These are phyloP conservation scores for Populus hybrid DNA, from an alignment of 441 rosid species.

Conservation along the genomic window DNA sequence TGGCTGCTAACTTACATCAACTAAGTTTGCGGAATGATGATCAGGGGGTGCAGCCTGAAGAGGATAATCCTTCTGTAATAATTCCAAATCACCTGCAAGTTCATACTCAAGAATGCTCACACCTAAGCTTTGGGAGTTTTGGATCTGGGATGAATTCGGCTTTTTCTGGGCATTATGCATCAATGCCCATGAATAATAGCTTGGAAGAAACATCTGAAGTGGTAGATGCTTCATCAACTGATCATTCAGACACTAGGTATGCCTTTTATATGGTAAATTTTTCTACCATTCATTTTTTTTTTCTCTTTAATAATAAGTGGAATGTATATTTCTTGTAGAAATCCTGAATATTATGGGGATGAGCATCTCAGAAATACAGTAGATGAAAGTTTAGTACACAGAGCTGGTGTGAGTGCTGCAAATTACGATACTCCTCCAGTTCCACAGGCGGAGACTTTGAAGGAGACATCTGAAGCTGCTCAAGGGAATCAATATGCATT, in stretches of 20 bases:
- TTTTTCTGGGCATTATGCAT: slow-evolving; percentile 48
- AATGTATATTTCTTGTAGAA: slow-evolving; percentile 41
- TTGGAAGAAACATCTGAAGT: slow-evolving; percentile 61
- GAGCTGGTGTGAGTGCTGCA: slow-evolving; percentile 44
- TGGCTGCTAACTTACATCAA: slow-evolving; percentile 58
- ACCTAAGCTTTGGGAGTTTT: slow-evolving; percentile 96
- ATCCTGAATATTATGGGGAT: slow-evolving; percentile 69
- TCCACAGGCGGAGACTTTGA: slow-evolving; percentile 61
- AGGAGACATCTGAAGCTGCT: slow-evolving; percentile 54
- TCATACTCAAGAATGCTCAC: slow-evolving; percentile 77
- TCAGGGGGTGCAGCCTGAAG: slow-evolving; percentile 45
- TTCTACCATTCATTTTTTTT: background rate
- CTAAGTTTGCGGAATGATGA: slow-evolving; percentile 57
- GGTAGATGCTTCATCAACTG: slow-evolving; percentile 45
- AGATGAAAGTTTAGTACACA: slow-evolving; percentile 54
- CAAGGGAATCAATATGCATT: slow-evolving; percentile 71
- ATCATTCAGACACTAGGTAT: slow-evolving; percentile 68
- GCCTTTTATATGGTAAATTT: background rate
- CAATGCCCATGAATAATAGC: slow-evolving; percentile 54
- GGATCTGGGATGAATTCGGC: slow-evolving; percentile 55
- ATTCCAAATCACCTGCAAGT: slow-evolving; percentile 93
- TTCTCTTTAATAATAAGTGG: slow-evolving; percentile 3
- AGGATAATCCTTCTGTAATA: slow-evolving; percentile 72
- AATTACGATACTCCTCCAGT: slow-evolving; percentile 64
- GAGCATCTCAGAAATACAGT: slow-evolving; percentile 58